Evolutionary conservation across 2,329 filamentous ascomycete genomes (phyloP), one percentile per base, ranked within the genome.

Genomic region (Fusarium anguioides): DNA sequence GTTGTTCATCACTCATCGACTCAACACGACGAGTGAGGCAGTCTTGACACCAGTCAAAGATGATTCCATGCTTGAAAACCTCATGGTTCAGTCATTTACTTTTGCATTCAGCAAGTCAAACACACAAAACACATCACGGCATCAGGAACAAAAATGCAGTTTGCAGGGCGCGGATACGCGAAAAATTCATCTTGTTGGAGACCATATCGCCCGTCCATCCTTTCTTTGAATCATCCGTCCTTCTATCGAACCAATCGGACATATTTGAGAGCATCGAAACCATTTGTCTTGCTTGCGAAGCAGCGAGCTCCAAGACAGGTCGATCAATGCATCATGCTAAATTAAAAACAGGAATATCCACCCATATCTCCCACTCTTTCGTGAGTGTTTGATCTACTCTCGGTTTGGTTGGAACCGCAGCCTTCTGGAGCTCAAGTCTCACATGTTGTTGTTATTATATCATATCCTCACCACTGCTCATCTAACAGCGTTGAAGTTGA

Each of bases 251-350:
- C 60, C 65, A 53, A 62, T 62, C 44, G 56, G 70, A 61, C 55
- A 64, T 52, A 64, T 67, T 69, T 44, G 36, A 60, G 67, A 45
- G 58, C 70, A 68, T 68, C 69, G 52, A 49, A 59, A 56, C 61
- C 68, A 64, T 60, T 45, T 60, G 55, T 60, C 65, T 51, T 57
- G 37, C 65, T 51, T 57, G 37, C 20, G 60, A 69, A 33, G 70
- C 68, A 49, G 56, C 55, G 39, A 52, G 68, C 70, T 58, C 66
- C 52, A 64, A 57, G 66, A 64, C 53, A 45, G 60, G 66, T 51
- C 60, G 64, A 73, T 73, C n/a, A n/a, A n/a, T n/a, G n/a, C n/a
- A n/a, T 69, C 71, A 73, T 72, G 71, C 71, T 66, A 72, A 73
- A 72, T 72, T 69, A 67, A 64, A 72, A 71, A 72, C 66, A 73